These are phyloP conservation scores for Rhamnella rubrinervis DNA, from an alignment of 331 rosid genomes.

Conservation along the genomic window DNA sequence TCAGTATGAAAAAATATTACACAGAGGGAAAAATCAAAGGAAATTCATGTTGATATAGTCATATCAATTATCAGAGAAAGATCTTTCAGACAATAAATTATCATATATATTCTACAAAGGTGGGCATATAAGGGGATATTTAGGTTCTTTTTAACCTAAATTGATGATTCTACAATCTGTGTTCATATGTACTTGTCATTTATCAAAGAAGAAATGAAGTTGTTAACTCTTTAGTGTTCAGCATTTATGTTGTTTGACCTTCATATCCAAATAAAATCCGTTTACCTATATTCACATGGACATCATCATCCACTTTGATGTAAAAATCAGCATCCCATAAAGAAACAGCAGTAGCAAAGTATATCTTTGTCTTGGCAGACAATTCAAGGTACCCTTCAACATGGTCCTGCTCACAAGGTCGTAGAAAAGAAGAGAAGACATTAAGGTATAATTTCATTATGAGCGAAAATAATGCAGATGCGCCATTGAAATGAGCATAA, in stretches of 20 bases:
- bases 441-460: neutral
- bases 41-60: neutral
- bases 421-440: constrained; percentile 12
- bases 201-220: neutral
- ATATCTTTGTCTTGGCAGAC: constrained; percentile 88
- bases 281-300: constrained; percentile 95
- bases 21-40: neutral
- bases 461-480: constrained; percentile 3
- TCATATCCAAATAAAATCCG: neutral
- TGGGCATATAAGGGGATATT: too few relatives aligned
- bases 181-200: too few relatives aligned
- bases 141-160: too few relatives aligned
- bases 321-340: constrained; percentile 98
- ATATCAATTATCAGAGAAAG: neutral
- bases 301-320: constrained; percentile 95
- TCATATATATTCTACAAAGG: too few relatives aligned
- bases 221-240: neutral
- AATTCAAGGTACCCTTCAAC: constrained; percentile 96
- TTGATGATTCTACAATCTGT: too few relatives aligned
- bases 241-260: neutral
- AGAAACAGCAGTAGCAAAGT: constrained; percentile 80
- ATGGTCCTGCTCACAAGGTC: constrained; percentile 59
- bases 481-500: constrained; percentile 3
- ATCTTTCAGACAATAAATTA: neutral
- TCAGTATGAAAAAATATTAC: constrained; percentile 4